These are phyloP conservation scores for Zoysia matrella DNA, from an alignment of 202 grass and related monocot genomes.

Conservation along the genomic window DNA sequence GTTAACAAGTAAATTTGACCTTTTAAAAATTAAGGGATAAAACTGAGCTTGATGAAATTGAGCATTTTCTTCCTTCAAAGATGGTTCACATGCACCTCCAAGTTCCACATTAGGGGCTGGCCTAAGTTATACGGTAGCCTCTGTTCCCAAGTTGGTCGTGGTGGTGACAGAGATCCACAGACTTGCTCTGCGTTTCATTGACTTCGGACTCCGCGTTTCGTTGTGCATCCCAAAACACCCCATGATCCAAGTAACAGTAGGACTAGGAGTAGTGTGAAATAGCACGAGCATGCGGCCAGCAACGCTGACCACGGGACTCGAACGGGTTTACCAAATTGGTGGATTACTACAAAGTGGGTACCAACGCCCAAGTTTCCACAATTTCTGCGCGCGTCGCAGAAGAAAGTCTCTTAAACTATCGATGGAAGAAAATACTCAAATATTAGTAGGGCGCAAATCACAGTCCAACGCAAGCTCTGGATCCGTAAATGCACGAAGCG, in stretches of 20 bases:
- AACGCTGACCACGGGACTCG: background rate
- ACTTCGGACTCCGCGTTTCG: background rate
- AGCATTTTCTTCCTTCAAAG: background rate
- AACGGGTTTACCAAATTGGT: background rate
- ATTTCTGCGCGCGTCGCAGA: no score
- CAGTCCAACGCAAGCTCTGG: no score
- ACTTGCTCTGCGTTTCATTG: background rate
- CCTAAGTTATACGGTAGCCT: background rate
- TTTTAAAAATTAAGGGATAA: no score
- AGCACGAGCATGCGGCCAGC: background rate
- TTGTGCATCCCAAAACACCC: background rate
- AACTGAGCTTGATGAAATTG: no score
- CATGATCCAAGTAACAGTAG: background rate
- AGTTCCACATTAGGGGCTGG: background rate
- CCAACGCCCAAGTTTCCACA: no score
- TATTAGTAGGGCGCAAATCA: no score
- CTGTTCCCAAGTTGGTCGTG: background rate
- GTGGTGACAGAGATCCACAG: background rate
- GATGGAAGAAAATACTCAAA: no score
- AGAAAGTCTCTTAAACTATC: no score
- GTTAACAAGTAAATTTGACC: no score
- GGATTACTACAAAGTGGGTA: no score
- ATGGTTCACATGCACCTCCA: constrained; percentile 23
- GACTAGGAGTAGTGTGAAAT: background rate
- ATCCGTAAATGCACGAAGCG: no score